phyloP scores from a whole-genome alignment of 2,329 filamentous ascomycete species.

The Paraphoma chrysanthemicola region DNA sequence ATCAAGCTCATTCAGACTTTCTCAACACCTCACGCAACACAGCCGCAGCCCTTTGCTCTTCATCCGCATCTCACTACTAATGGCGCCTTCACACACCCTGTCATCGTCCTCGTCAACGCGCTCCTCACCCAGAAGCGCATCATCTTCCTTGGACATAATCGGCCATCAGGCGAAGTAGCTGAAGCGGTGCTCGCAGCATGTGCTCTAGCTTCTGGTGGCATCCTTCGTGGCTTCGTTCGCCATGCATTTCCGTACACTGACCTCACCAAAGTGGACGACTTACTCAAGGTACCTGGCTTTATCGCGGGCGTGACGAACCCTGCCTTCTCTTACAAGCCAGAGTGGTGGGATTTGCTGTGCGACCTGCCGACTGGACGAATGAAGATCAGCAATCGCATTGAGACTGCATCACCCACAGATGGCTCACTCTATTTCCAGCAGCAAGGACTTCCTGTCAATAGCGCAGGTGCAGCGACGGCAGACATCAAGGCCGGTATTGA shows the following conservation, averaged over 20 bases:
- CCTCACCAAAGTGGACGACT: conserved; percentile 94
- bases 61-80: conserved; percentile 95
- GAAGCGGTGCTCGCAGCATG: conserved; percentile 98
- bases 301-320: conserved; percentile 98
- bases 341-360: conserved; percentile 98
- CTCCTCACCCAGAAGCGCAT: conserved; percentile 95
- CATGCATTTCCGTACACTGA: conserved; percentile 99
- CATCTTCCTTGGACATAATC: conserved; percentile 93
- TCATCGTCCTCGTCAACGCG: conserved; percentile 93
- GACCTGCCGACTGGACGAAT: conserved; percentile 91
- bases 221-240: conserved; percentile 91
- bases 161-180: conserved; percentile 93
- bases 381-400: conserved; percentile 91
- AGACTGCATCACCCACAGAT: conserved; percentile 80
- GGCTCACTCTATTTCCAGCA: conserved; percentile 88
- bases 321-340: conserved; percentile 89
- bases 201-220: conserved; percentile 87
- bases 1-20: conserved; percentile 98
- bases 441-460: conserved; percentile 53
- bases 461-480: conserved; percentile 18
- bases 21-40: conserved; percentile 79
- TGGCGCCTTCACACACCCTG: conserved; percentile 87
- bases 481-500: conserved; percentile 59
- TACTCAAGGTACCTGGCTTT: conserved; percentile 94
- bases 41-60: conserved; percentile 81